Evolutionary conservation across 2,329 filamentous ascomycete genomes (phyloP), one percentile per base, ranked within the genome.

Genomic region (Ilyonectria robusta): DNA sequence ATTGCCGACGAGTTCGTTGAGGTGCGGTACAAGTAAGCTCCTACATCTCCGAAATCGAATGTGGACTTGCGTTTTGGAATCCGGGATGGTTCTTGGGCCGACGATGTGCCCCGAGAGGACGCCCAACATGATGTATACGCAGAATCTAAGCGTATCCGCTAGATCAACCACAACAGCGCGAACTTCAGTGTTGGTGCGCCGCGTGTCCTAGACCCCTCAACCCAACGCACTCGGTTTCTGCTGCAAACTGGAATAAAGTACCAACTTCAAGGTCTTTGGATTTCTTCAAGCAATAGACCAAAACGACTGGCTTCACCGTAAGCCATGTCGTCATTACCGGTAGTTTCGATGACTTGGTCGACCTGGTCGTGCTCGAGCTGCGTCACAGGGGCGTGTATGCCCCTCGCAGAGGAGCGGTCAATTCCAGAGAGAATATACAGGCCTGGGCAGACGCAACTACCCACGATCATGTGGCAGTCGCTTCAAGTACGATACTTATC

Each of bases 171-270:
- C 31, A 26, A 58, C 6, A 56, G 65, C 10, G 57, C 64, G 15
- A 64, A 65, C n/a, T 67, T 65, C n/a, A 51, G 42, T 4, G 42
- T 59, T 4, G 56, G 42, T 3, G 61, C 56, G 4, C 65, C 65
- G 31, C 65, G 61, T 29, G 48, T 65, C 26, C 51, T 54, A 17
- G 56, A 67, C 26, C 65, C 61, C 5, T 59, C 58, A 0, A 51
- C 60, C 15, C 62, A 68, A 23, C 53, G 66, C n/a, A 68, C 61
- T 37, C 53, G 17, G 8, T 42, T 42, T 42, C 17, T 42, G 2
- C n/a, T 42, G 2, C 40, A 42, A 8, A 15, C 40, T n/a, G 17
- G 40, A 8, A 9, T 3, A 42, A 19, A 17, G 1, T n/a, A 17
- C 17, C 7, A 42, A 7, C 15, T 3, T 42, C 15, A 42, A 42